Percentiles rank a stretch among this genome's conserved stretches.
Conservation (phyloP, 2,329 filamentous ascomycete genomes). For the Diaporthe amygdali region DNA sequence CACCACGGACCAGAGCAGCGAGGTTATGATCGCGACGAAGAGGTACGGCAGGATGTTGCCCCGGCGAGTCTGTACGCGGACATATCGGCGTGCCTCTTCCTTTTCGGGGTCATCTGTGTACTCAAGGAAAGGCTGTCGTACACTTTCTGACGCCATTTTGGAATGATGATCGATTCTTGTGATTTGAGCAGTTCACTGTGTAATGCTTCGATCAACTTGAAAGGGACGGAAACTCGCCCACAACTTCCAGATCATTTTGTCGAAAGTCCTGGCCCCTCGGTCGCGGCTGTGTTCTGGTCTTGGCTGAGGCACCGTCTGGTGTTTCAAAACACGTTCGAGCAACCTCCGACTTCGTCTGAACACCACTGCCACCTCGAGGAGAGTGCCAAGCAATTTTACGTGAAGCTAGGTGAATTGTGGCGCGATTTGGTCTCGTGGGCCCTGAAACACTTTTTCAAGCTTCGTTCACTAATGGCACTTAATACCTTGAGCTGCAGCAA, state of each 20-base stretch:
- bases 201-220: background rate
- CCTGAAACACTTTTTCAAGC: too few species aligned
- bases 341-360: constrained; percentile 11
- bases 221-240: background rate
- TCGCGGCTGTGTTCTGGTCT: background rate
- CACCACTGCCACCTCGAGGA: background rate
- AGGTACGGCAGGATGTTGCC: constrained; percentile 25
- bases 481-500: too few species aligned
- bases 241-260: background rate
- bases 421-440: background rate
- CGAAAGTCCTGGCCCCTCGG: background rate
- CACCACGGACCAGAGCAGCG: constrained; percentile 29
- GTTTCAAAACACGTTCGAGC: constrained; percentile 12
- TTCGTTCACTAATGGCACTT: too few species aligned
- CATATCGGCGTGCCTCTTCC: constrained; percentile 22
- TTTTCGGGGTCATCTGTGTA: constrained; percentile 27
- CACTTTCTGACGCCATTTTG: background rate
- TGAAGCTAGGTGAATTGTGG: background rate
- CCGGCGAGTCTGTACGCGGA: background rate
- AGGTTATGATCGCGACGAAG: constrained; percentile 29
- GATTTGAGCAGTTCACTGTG: background rate
- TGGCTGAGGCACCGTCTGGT: constrained; percentile 19
- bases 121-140: constrained; percentile 27
- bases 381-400: constrained; percentile 9
- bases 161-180: background rate